Conservation (phyloP, 1,284 basidiomycete species). For the Cryptococcus wingfieldii region DNA sequence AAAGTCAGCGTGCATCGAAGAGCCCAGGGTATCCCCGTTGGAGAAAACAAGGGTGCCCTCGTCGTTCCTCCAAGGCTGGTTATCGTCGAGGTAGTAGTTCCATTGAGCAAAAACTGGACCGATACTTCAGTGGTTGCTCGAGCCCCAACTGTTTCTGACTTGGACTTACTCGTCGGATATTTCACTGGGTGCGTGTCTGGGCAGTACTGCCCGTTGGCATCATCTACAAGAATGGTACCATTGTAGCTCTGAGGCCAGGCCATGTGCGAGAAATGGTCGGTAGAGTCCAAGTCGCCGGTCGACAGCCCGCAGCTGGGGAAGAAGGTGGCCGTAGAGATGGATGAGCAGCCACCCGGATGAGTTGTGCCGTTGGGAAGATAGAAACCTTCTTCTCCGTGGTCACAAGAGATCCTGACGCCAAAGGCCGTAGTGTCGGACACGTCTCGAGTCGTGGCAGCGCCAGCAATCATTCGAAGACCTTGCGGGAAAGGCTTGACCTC, state of each 20-base stretch:
- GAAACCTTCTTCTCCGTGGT: constrained; percentile 18
- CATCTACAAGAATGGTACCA: constrained; percentile 14
- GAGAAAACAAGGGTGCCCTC: constrained; percentile 31
- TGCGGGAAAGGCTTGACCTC: constrained; percentile 42
- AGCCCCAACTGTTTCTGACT: neutral
- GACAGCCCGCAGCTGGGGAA: constrained; percentile 42
- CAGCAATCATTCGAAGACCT: constrained; percentile 43
- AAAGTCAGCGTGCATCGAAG: constrained; percentile 40
- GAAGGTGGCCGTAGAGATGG: constrained; percentile 22
- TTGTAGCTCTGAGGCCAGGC: constrained; percentile 32
- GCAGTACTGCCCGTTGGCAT: constrained; percentile 23
- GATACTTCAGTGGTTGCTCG: no score
- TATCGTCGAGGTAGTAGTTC: constrained; percentile 29
- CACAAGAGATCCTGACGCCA: constrained; percentile 32
- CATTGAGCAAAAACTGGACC: constrained; percentile 27
- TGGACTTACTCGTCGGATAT: neutral
- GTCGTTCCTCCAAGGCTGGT: constrained; percentile 29
- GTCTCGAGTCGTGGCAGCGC: constrained; percentile 25
- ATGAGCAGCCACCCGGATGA: constrained; percentile 26
- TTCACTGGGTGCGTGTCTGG: constrained; percentile 32
- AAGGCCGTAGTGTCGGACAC: constrained; percentile 7
- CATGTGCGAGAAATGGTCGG: constrained; percentile 46
- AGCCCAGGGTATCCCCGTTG: constrained; percentile 39
- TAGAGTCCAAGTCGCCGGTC: constrained; percentile 26
- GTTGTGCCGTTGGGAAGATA: constrained; percentile 35